Evolutionary conservation across 768 basidiomycete species (phyloP), one percentile per base, ranked within the genome.

Genomic region (Boletus tylopilopsis): DNA sequence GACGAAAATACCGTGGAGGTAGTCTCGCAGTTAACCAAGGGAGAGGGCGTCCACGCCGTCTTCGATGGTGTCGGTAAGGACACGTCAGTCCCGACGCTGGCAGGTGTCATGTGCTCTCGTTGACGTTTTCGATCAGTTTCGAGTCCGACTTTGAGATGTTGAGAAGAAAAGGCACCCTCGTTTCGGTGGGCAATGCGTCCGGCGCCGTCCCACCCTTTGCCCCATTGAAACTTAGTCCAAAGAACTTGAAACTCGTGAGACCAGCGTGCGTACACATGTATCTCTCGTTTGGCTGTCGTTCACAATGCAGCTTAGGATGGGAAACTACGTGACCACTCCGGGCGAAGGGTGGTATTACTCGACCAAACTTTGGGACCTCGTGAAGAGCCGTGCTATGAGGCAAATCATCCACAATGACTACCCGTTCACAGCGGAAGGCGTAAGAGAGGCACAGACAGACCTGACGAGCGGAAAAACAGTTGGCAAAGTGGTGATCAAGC

Each of bases 41-140:
- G 88, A 7, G 76, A 83, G 56, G 90, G 91, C 15, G 89, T 93
- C 5, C 80, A 95, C 54, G 94, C 82, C 15, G 79, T 92, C 21
- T 95, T 87, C 60, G 95, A 99, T 60, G 95, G 95, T 24, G 92
- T 99, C n/a, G 95, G 95, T 2, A 94, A 90, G 73, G 89, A 92
- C 65, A 97, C 94, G 80, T 94, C 69, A 50, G 87, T 75, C 19
- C 30, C 15, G 25, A 10, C 10, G 1, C 22, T 23, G 6, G 12
- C 25, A 24, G 34, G 21, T 48, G 11, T 32, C 49, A 13, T 13
- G 13, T 37, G 43, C 24, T 15, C 9, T 40, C 51, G 22, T 38
- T 49, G 44, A 59, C 36, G 21, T 15, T 49, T 46, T 30, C 34
- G 22, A 13, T 30, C 56, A 89, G 87, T 6, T 88, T 87, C 63